These are phyloP conservation scores for Fistulina hepatica DNA, from an alignment of 1,284 basidiomycete species.

Conservation along the genomic window DNA sequence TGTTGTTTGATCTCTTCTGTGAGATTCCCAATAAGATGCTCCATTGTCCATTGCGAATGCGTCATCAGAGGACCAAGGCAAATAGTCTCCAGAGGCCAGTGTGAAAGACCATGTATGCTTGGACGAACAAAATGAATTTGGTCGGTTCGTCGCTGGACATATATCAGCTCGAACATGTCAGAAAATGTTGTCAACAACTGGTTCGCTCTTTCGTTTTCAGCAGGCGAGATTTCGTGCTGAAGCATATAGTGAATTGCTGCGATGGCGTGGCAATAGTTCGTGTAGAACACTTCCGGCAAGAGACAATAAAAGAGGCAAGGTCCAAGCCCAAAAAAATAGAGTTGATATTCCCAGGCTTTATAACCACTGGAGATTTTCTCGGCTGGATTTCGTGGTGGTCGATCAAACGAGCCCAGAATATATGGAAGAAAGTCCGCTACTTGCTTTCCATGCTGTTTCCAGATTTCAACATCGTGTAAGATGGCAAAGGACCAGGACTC, in stretches of 20 bases:
- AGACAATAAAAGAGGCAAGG: conserved; percentile 25
- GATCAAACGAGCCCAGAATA: conserved; percentile 24
- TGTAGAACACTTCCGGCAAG: conserved; percentile 17
- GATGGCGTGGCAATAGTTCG: conserved; percentile 6
- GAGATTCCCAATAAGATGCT: conserved; percentile 20
- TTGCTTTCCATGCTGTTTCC: conserved; percentile 26
- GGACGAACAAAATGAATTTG: conserved; percentile 8
- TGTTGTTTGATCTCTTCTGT: conserved; percentile 18
- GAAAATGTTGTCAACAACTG: not conserved
- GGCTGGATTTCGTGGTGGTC: conserved; percentile 26
- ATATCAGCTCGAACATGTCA: conserved; percentile 1
- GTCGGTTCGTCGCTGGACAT: conserved; percentile 1
- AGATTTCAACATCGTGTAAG: conserved; percentile 18
- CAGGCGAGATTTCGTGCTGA: not conserved
- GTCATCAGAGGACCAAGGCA: conserved; percentile 2
- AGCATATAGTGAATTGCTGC: conserved; percentile 1
- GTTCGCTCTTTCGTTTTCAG: not conserved
- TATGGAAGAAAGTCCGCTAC: conserved; percentile 20
- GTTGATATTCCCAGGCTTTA: conserved; percentile 28
- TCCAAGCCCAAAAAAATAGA: conserved; percentile 28
- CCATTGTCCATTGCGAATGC: conserved; percentile 6
- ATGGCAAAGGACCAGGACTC: conserved; percentile 26
- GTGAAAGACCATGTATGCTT: conserved; percentile 2
- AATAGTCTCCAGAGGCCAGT: not conserved
- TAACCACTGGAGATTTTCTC: conserved; percentile 30